Conservation (phyloP, 2,329 filamentous ascomycete species). For the Trichoderma brevicompactum region DNA sequence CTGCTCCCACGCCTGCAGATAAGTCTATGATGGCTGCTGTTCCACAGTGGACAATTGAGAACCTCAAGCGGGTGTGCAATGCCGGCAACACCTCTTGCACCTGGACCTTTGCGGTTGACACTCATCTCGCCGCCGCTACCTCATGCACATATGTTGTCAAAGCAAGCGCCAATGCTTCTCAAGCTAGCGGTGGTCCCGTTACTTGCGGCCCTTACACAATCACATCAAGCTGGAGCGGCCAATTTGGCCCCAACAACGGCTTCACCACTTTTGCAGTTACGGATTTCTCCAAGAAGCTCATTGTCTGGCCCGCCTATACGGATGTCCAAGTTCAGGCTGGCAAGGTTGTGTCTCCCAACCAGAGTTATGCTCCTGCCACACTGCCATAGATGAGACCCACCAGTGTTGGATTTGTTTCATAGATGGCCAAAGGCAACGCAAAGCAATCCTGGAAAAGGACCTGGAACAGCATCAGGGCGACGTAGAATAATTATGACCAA, state of each 20-base stretch:
- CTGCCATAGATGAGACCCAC: slow-evolving; percentile 12
- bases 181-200: slow-evolving; percentile 46
- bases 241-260: slow-evolving; percentile 56
- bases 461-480: too few species aligned
- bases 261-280: slow-evolving; percentile 60
- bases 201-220: slow-evolving; percentile 56
- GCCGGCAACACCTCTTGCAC: slow-evolving; percentile 46
- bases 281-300: slow-evolving; percentile 48
- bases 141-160: slow-evolving; percentile 48
- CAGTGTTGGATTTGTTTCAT: background rate
- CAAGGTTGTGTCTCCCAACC: slow-evolving; percentile 53
- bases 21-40: slow-evolving; percentile 48
- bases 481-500: too few species aligned
- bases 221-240: slow-evolving; percentile 59
- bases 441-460: too few species aligned
- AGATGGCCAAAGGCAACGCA: background rate
- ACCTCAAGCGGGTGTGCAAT: slow-evolving; percentile 48
- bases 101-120: slow-evolving; percentile 51
- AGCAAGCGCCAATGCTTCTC: slow-evolving; percentile 40
- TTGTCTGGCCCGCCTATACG: slow-evolving; percentile 58
- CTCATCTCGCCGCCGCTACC: slow-evolving; percentile 40
- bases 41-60: slow-evolving; percentile 50
- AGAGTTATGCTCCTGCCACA: slow-evolving; percentile 47
- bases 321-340: slow-evolving; percentile 54
- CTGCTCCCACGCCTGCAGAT: slow-evolving; percentile 42